A percentile compares a stretch with the other conserved stretches of the same genome.
Conservation (phyloP, 2,329 filamentous ascomycete species). For the Hyphodiscus sp. region DNA sequence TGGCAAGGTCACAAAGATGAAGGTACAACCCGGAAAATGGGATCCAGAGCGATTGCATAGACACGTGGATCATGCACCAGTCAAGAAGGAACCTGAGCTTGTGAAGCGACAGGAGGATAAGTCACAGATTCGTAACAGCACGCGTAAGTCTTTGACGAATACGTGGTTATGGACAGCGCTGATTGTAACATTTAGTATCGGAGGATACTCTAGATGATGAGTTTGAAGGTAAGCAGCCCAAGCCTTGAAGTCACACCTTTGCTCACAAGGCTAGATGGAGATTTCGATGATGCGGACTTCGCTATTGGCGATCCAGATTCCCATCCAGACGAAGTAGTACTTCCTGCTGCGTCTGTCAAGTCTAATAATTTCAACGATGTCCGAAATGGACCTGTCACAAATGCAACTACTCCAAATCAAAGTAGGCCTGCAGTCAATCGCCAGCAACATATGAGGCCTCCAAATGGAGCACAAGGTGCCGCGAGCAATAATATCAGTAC, state of each 20-base stretch:
- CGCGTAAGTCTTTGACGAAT: constrained; percentile 26
- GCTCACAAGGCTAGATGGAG: constrained; percentile 35
- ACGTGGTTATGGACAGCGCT: constrained; percentile 22
- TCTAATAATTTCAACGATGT: constrained; percentile 15
- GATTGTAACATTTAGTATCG: constrained; percentile 28
- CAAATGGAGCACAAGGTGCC: constrained; percentile 10
- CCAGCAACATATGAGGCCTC: constrained; percentile 24
- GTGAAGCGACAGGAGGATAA: constrained; percentile 21
- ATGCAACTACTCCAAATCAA: constrained; percentile 18
- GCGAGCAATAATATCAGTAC: constrained; percentile 6
- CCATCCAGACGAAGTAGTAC: constrained; percentile 69
- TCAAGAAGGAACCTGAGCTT: constrained; percentile 28
- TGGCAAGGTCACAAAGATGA: constrained; percentile 82
- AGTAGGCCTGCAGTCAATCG: constrained; percentile 23
- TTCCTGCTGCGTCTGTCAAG: constrained; percentile 35
- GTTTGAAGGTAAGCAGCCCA: constrained; percentile 45
- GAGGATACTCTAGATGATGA: constrained; percentile 42
- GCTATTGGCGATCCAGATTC: constrained; percentile 55
- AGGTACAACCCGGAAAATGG: constrained; percentile 70
- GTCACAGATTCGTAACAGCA: constrained; percentile 11
- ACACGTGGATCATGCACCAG: constrained; percentile 56
- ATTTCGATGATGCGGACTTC: constrained; percentile 74
- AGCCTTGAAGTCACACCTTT: constrained; percentile 25
- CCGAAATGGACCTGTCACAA: constrained; percentile 11
- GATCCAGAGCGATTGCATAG: constrained; percentile 75